phyloP scores from a whole-genome alignment of 2,329 filamentous ascomycete species.

The Monosporascus sp. region DNA sequence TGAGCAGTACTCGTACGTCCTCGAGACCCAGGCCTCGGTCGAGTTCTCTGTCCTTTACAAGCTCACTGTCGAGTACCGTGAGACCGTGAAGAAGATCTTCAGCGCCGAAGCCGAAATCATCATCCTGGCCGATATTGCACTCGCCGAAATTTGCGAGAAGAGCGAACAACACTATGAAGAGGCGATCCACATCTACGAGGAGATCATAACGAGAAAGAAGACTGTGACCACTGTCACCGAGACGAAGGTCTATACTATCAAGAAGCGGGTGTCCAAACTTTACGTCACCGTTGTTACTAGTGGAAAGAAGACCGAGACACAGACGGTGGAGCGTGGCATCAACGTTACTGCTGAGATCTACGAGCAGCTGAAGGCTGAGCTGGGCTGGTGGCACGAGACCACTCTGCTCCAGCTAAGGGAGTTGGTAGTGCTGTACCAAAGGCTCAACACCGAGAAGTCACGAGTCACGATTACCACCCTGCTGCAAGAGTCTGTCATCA shows the following conservation, averaged over 20 bases:
- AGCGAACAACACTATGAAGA: slow-evolving; percentile 37
- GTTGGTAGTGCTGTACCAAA: slow-evolving; percentile 35
- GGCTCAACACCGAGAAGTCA: slow-evolving; percentile 31
- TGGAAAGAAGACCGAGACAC: slow-evolving; percentile 28
- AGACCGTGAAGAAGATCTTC: slow-evolving; percentile 35
- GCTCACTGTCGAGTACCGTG: slow-evolving; percentile 42
- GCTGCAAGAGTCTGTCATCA: slow-evolving; percentile 33
- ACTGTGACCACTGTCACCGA: slow-evolving; percentile 30
- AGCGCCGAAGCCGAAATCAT: slow-evolving; percentile 23
- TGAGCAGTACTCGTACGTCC: slow-evolving; percentile 39
- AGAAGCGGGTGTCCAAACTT: slow-evolving; percentile 43
- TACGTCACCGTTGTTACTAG: slow-evolving; percentile 37
- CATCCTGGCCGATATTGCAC: slow-evolving; percentile 28
- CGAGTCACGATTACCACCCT: slow-evolving; percentile 31
- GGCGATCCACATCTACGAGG: slow-evolving; percentile 39
- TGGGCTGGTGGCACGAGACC: slow-evolving; percentile 39
- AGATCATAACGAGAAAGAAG: slow-evolving; percentile 34
- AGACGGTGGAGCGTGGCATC: slow-evolving; percentile 32
- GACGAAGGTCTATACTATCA: slow-evolving; percentile 37
- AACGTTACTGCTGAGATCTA: slow-evolving; percentile 36
- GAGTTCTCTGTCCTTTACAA: slow-evolving; percentile 39
- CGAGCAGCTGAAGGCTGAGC: slow-evolving; percentile 34
- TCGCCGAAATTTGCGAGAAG: slow-evolving; percentile 41
- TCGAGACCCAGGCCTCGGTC: slow-evolving; percentile 36
- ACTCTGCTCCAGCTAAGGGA: slow-evolving; percentile 38